Evolutionary conservation across 1,284 basidiomycete genomes (phyloP).

Genomic region (Pseudozyma sp.): DNA sequence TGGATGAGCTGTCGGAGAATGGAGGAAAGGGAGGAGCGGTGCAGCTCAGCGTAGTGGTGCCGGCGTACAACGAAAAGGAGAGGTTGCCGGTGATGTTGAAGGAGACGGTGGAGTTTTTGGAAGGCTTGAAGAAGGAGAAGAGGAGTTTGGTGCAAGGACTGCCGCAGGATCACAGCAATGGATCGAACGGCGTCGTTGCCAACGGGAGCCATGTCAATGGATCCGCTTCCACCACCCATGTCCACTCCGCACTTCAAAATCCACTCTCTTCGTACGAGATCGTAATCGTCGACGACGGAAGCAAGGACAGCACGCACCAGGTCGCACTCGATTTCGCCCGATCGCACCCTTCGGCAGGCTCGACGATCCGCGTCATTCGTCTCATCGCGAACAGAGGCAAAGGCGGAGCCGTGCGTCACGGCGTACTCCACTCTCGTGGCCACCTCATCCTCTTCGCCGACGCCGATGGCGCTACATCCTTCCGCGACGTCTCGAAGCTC

Average conservation of each 20-base stretch:
- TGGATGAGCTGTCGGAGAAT: constrained; percentile 7
- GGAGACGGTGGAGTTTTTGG: constrained; percentile 74
- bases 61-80: constrained; percentile 87
- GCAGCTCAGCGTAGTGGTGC: constrained; percentile 81
- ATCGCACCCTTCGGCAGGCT: constrained; percentile 71
- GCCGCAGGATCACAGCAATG: neutral
- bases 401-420: constrained; percentile 87
- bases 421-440: constrained; percentile 77
- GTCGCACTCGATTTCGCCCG: constrained; percentile 77
- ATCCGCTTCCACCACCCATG: neutral
- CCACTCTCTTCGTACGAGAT: constrained; percentile 74
- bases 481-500: constrained; percentile 81
- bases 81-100: constrained; percentile 85
- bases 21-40: constrained; percentile 34
- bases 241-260: constrained; percentile 16
- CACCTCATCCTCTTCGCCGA: constrained; percentile 87
- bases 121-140: constrained; percentile 65
- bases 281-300: constrained; percentile 89
- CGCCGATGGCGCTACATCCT: constrained; percentile 89
- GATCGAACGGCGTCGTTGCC: neutral
- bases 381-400: constrained; percentile 86
- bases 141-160: constrained; percentile 21
- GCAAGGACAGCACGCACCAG: constrained; percentile 78
- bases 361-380: constrained; percentile 80
- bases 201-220: neutral